Evolutionary conservation across 1,284 basidiomycete species (phyloP).

Genomic region (Ustilago loliicola): DNA sequence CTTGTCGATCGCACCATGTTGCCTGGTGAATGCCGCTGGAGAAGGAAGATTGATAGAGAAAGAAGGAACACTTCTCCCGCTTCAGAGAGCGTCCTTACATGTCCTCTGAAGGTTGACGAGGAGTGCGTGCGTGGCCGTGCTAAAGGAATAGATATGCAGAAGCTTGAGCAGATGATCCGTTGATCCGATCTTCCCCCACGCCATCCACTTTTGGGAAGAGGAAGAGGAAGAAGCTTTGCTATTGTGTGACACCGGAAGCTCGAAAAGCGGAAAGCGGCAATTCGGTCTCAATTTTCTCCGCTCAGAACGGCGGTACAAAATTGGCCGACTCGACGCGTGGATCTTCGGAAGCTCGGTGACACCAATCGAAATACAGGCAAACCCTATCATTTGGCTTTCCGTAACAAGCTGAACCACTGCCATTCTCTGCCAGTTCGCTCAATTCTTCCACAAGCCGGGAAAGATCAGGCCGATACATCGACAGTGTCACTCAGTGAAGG

Average conservation of each 20-base stretch:
- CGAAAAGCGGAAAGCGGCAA: slow-evolving; percentile 23
- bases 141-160: neutral
- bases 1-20: slow-evolving; percentile 41
- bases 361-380: neutral
- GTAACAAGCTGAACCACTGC: neutral
- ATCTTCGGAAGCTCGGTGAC: slow-evolving; percentile 44
- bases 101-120: neutral
- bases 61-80: neutral
- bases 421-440: neutral
- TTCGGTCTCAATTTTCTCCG: slow-evolving; percentile 21
- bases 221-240: neutral
- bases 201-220: neutral
- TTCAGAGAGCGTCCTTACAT: slow-evolving; percentile 3
- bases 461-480: neutral
- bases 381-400: neutral
- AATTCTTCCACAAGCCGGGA: neutral
- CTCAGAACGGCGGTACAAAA: slow-evolving; percentile 7
- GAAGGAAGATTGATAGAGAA: neutral
- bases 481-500: neutral
- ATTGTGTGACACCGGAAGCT: neutral
- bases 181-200: slow-evolving; percentile 24
- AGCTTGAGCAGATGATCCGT: slow-evolving; percentile 7
- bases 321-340: slow-evolving; percentile 27
- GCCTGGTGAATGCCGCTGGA: neutral
- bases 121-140: neutral